A percentile compares a stretch with the other conserved stretches of the same genome.
phyloP scores from a whole-genome alignment of 345 rosid species.

The Salix udensis region DNA sequence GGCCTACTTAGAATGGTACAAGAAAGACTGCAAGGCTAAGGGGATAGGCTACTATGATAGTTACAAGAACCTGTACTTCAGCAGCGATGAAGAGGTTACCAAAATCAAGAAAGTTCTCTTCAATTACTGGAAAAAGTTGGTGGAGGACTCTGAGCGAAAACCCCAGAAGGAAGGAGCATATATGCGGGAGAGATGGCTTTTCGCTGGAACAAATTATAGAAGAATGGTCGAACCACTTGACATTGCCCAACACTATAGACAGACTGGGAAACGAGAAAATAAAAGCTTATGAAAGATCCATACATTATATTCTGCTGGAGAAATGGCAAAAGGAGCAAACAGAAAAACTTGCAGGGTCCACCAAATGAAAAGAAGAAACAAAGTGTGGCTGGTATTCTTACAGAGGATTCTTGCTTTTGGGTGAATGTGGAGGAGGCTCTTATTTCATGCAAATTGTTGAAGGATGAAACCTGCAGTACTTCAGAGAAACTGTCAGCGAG shows the following conservation, averaged over 20 bases:
- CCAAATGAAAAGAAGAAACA: background rate
- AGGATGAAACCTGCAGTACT: constrained; percentile 1
- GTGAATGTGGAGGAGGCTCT: constrained; percentile 68
- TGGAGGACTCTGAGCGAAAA: constrained; percentile 44
- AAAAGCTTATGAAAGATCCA: constrained; percentile 35
- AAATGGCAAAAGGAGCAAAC: constrained; percentile 33
- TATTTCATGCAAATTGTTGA: constrained; percentile 17
- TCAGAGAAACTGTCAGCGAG: constrained; percentile 2
- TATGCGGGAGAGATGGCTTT: constrained; percentile 35
- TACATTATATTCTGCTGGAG: constrained; percentile 47
- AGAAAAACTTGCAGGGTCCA: background rate
- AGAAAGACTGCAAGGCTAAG: constrained; percentile 33
- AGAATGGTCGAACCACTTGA: constrained; percentile 76
- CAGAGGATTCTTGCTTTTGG: constrained; percentile 81
- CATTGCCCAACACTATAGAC: constrained; percentile 57
- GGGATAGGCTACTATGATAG: constrained; percentile 57
- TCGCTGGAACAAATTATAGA: constrained; percentile 46
- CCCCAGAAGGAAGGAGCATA: constrained; percentile 41
- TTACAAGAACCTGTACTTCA: constrained; percentile 22
- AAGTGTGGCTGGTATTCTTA: constrained; percentile 29
- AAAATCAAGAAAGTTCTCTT: constrained; percentile 27
- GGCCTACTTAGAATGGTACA: constrained; percentile 58
- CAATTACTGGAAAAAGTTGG: constrained; percentile 44
- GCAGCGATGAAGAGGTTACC: background rate
- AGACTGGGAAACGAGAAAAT: constrained; percentile 27